Base-by-base conservation (phyloP, 2,329 filamentous ascomycete genomes). In the Fusarium sp. region DNA sequence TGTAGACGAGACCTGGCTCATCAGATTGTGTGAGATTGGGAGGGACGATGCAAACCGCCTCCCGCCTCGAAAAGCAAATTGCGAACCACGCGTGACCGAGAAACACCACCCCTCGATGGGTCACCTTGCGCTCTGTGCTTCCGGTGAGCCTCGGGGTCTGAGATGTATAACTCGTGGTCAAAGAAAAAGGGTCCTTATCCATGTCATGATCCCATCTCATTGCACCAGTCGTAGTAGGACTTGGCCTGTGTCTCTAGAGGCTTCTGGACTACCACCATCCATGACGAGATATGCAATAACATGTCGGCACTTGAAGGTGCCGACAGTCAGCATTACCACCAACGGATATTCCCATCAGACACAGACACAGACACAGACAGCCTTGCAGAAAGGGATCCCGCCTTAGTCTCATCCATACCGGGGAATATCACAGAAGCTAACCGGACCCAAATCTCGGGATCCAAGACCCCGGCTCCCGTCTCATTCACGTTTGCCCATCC, bases 21-120 rank as follows among this genome's bases (percentile, higher is more conserved):
- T 60, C 46, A 59, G 44, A 67, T 44, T 36, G 46, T 58, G 53
- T 59, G 56, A 71, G 64, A 69, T 69, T 66, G 58, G 49, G 59
- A 5, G 44, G 46, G 17, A 60, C 42, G 44, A 29, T 35, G 27
- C 53, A 57, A 69, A 61, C 58, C 62, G 62, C 66, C 66, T 62
- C 64, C 29, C 29, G 29, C 31, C 14, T 36, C 22, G 16, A n/a
- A 65, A 74, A 68, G 62, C 68, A 77, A 77, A 71, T 72, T 77
- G 69, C 57, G 66, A 75, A 64, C 64, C 66, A 62, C 73, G 73
- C 71, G 69, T 77, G 73, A 77, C 65, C 55, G 33, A 38, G 35
- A 38, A 38, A 36, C 24, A 66, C 24, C 44, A 36, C 60, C 53
- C 53, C 40, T 64, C 60, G 51, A 56, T 59, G 53, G 58, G 57